Conservation (phyloP, 78 protist genomes). For the Protostelium mycophagum region DNA sequence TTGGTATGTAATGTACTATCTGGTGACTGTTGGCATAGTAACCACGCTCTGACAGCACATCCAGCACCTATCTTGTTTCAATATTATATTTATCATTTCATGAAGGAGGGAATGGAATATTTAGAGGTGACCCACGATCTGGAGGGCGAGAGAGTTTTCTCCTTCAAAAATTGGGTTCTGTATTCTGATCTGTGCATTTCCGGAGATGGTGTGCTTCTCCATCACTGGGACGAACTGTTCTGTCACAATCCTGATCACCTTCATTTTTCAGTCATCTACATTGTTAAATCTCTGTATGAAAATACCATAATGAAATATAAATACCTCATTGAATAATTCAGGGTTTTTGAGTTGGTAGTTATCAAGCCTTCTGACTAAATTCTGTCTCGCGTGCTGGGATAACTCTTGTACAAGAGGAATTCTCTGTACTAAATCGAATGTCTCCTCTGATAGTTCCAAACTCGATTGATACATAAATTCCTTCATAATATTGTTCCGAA, state of each 20-base stretch:
- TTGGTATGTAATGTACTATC: not conserved
- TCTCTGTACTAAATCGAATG: conserved; percentile 45
- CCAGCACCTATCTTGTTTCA: not conserved
- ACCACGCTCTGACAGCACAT: not conserved
- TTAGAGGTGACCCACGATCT: not conserved
- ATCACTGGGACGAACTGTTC: not conserved
- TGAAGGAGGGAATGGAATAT: no score
- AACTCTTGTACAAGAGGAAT: conserved; percentile 61
- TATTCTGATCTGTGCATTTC: not conserved
- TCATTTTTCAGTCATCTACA: not conserved
- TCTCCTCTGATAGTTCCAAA: conserved; percentile 39
- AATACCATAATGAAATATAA: no score
- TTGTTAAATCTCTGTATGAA: not conserved
- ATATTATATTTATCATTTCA: not conserved
- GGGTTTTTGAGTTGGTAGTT: conserved; percentile 36
- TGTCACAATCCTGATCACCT: not conserved
- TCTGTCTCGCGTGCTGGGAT: conserved; percentile 43
- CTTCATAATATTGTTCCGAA: conserved; percentile 19
- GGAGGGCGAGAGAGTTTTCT: not conserved
- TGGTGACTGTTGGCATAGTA: not conserved
- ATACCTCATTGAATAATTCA: conserved; percentile 16
- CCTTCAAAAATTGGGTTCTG: not conserved
- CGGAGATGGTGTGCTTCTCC: not conserved
- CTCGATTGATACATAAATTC: conserved; percentile 56
- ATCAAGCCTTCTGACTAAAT: conserved; percentile 57